Conservation (phyloP, 176 grass and related monocot species). For the Zea mays region Zm-B73-REFERENCE-NAM-5.0 NC_050103.1:162292501-162293000, state of each 20-base stretch:
- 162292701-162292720: slow-evolving; percentile 93
- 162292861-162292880: background rate
- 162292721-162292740: slow-evolving; percentile 94
- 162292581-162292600: slow-evolving; percentile 97
- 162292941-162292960: slow-evolving; percentile 71
- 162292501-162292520: slow-evolving; percentile 93
- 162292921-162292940: slow-evolving; percentile 97
- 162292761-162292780: slow-evolving; percentile 88
- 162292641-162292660: background rate
- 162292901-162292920: slow-evolving; percentile 59
- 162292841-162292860: background rate
- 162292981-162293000: slow-evolving; percentile 80
- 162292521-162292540: slow-evolving; percentile 98
- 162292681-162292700: slow-evolving; percentile 41
- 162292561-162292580: slow-evolving; percentile 95
- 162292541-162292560: slow-evolving; percentile 85
- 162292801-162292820: slow-evolving; percentile 93
- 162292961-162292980: slow-evolving; percentile 91
- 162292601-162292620: slow-evolving; percentile 29
- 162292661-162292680: slow-evolving; percentile 8
- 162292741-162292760: slow-evolving; percentile 79
- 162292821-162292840: slow-evolving; percentile 90
- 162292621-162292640: background rate
- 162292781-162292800: slow-evolving; percentile 77
- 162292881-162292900: slow-evolving; percentile 11